These are phyloP conservation scores for Aspergillus kassunensis DNA, from an alignment of 495 filamentous ascomycete species.

Conservation along the genomic window DNA sequence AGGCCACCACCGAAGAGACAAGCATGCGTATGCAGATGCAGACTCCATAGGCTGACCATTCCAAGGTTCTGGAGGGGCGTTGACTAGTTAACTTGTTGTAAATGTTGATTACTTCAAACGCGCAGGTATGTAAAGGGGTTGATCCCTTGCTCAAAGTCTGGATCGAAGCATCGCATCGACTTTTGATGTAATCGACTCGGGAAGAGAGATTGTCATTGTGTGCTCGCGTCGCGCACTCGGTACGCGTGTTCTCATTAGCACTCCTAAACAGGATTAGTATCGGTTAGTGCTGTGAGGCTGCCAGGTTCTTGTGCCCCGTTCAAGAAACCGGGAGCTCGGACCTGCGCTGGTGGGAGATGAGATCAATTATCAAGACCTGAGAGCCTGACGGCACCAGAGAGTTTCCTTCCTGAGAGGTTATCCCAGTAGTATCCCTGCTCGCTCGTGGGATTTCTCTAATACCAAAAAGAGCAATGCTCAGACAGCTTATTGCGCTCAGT, in stretches of 20 bases:
- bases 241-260: background rate
- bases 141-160: background rate
- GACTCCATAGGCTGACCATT: no score
- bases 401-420: no score
- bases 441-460: background rate
- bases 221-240: conserved; percentile 1
- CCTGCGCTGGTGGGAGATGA: conserved; percentile 3
- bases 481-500: background rate
- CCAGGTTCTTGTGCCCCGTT: conserved; percentile 6
- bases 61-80: no score
- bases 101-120: background rate
- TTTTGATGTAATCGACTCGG: no score
- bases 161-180: background rate
- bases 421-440: no score
- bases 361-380: background rate
- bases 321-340: conserved; percentile 3
- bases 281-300: conserved; percentile 1
- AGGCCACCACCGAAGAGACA: no score
- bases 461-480: background rate
- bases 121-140: background rate
- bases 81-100: no score
- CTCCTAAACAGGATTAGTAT: background rate
- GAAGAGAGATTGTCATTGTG: no score
- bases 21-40: no score
- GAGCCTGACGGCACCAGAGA: background rate